Evolutionary conservation across 352 stramenopile genomes (phyloP), one percentile per base, ranked within the genome.

Genomic region (Globisporangium paddicum): DNA sequence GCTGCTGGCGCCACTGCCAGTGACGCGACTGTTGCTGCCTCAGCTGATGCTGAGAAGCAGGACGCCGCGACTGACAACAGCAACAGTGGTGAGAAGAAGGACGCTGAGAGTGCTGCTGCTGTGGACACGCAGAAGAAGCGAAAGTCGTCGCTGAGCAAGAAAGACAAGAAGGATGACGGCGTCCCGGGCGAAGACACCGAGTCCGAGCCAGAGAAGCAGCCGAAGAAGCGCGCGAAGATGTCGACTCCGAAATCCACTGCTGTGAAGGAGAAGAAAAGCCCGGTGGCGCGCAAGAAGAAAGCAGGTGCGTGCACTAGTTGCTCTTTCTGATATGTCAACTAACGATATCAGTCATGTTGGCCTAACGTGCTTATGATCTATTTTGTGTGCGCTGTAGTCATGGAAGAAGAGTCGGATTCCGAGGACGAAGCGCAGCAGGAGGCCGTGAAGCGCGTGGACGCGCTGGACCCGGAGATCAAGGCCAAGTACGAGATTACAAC

Each of bases 381-480:
- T 26, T 10, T 5, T 40, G 25, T 32, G n/a, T n/a, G 45, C 11
- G 32, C 18, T 34, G 10, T 26, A 60, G 38, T 55, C 18, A 49
- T 51, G 41, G 50, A 75, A 63, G 55, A 59, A 55, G 70, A 73
- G 35, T 68, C 53, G 5, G 70, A 81, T 38, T 79, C 63, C 25
- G 72, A 76, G 19, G 66, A 75, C 10, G 72, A 78, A 25, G 66
- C 77, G 41, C 58, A 72, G 41, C 54, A 61, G 52, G 69, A 81
- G 41, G 60, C 57, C 11, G 64, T 73, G 51, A 65, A 65, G 21
- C 71, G 69, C n/a, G 72, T 89, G 19, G 71, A 71, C 10, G 70
- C 70, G n/a, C 53, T 91, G 9, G 69, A 68, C 13, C 68, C 81
- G 26, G 77, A 88, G 10, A 63, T 91, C 46, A 89, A 82, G 60